Base-by-base conservation (phyloP, 805 yeast genomes). In the Teunomyces stri region DNA sequence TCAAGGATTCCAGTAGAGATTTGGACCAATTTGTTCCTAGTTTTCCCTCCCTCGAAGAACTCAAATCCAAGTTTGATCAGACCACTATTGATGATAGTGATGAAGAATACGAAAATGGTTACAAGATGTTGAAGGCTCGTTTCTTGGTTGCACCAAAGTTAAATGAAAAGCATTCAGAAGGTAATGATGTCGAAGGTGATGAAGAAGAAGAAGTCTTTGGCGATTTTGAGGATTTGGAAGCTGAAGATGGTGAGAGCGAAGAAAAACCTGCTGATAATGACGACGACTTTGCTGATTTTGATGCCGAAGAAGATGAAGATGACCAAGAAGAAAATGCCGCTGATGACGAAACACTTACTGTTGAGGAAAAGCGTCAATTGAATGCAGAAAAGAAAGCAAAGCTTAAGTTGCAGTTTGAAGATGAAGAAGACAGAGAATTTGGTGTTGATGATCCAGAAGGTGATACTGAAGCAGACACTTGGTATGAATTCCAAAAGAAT, bases 401-500 rank as follows among this genome's bases (percentile, higher is more conserved):
- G 59, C 75, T 92, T 49, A 84, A 90, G 50, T 75, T 88, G 58
- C 97, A 94, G 62, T 89, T 94, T 60, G 98, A 94, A 61, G 89
- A 83, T 44, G 89, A 84, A 62, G 90, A 84, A 57, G 78, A 73
- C 48, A 60, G 76, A 10, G 78, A 74, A 48, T 81, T 81, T 55
- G 88, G 87, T 13, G 89, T 84, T 21, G 88, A 85, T 52, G 96
- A 89, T 52, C 88, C 88, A 10, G 90, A 87, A 61, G 85, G 80
- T 47, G 70, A 62, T 43, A 64, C 66, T 18, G 95, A 87, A 61
- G 89, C 89, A 47, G 97, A 92, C 58, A 90, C 97, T 0, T 94
- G 99, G 99, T 94, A 92, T 64, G 98, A 92, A 64, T 82, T 87
- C 66, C 97, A 94, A 66, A 94, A 94, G 72, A 95, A 96, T 51